Percentiles rank a stretch among this genome's conserved stretches.
Evolutionary conservation across 2,329 filamentous ascomycete genomes (phyloP).

Genomic region (Cladorrhinum sp.): DNA sequence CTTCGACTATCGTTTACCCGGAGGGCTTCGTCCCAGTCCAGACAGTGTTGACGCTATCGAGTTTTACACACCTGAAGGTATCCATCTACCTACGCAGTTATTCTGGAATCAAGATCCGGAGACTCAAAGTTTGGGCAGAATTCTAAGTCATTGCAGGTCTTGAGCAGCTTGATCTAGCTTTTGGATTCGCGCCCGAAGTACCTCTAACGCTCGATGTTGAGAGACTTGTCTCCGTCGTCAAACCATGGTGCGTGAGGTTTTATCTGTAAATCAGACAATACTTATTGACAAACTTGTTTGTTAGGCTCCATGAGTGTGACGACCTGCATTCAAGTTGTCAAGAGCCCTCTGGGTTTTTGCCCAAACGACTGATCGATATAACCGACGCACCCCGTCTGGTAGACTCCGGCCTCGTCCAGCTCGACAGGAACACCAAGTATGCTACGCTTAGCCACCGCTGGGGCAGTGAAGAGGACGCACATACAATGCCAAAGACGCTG

Average conservation of each 20-base stretch:
- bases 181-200: not conserved
- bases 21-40: not conserved
- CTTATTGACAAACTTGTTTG: too few species aligned
- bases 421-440: not conserved
- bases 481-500: not conserved
- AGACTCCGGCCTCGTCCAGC: not conserved
- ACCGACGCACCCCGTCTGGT: not conserved
- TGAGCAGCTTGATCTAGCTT: not conserved
- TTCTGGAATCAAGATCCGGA: too few species aligned
- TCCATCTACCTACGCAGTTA: too few species aligned
- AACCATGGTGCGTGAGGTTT: not conserved
- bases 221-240: not conserved
- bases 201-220: not conserved
- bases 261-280: too few species aligned
- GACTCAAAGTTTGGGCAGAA: too few species aligned
- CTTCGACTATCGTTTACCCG: not conserved
- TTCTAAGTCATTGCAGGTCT: too few species aligned
- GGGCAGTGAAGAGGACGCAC: not conserved
- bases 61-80: not conserved
- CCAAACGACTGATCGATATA: not conserved
- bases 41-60: not conserved
- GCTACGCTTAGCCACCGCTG: conserved; percentile 10
- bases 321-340: not conserved
- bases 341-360: not conserved
- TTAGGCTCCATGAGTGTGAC: conserved; percentile 1